Percentiles rank a stretch among this genome's conserved stretches.
These are phyloP conservation scores for Yarrowia yakushimensis DNA, from an alignment of 805 yeast species.

Conservation along the genomic window DNA sequence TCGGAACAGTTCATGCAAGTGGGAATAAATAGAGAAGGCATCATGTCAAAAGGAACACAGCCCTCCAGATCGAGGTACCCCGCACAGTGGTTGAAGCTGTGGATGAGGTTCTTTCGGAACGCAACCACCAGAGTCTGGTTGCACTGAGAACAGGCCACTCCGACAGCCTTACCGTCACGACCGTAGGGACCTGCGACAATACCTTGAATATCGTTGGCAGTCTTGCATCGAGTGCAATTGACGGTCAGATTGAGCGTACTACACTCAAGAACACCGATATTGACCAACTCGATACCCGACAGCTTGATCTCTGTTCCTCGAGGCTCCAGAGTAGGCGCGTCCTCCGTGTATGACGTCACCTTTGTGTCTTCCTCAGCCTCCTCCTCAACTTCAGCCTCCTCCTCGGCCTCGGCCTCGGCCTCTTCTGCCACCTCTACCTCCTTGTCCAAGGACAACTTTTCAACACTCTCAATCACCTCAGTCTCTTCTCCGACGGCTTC, in stretches of 20 bases:
- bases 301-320: conserved; percentile 39
- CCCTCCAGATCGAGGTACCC: conserved; percentile 43
- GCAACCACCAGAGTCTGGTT: conserved; percentile 37
- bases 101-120: conserved; percentile 41
- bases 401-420: neutral
- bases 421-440: neutral
- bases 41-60: conserved; percentile 39
- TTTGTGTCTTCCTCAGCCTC: neutral
- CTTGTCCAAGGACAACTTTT: neutral
- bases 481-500: neutral
- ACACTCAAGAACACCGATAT: conserved; percentile 39
- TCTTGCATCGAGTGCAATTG: conserved; percentile 41
- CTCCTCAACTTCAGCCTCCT: neutral
- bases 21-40: conserved; percentile 40
- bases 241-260: conserved; percentile 38
- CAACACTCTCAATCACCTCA: neutral
- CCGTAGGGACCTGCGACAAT: conserved; percentile 39
- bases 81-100: conserved; percentile 34
- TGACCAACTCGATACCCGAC: conserved; percentile 36
- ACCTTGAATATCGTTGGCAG: conserved; percentile 37
- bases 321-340: conserved; percentile 21
- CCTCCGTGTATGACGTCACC: conserved; percentile 5
- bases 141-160: conserved; percentile 39
- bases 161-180: conserved; percentile 35
- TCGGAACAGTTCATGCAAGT: conserved; percentile 40